Evolutionary conservation across 345 rosid genomes (phyloP), one percentile per base, ranked within the genome.

Genomic region (Clarkia xantiana): DNA sequence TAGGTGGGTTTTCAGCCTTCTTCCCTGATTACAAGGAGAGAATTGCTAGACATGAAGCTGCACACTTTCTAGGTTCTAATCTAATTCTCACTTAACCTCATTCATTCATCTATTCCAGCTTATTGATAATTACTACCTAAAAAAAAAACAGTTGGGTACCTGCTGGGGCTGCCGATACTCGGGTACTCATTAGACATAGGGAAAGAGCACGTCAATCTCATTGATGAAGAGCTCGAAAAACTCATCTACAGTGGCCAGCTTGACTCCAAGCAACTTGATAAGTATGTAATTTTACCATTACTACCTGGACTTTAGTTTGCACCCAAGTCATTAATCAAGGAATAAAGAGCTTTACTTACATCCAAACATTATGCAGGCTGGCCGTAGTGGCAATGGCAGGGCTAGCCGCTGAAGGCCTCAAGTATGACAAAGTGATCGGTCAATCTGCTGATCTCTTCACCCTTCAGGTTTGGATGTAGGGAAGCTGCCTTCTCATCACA

Each of bases 401-500:
- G 60, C 87, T 90, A 60, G 94, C 95, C 0, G 97, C 95, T 2
- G 97, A 90, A 58, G 91, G 97, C 64, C 72, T 86, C 42, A 71
- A 71, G 55, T 90, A 81, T 58, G 94, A 90, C 67, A 90, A 86
- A 76, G 94, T 83, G n/a, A 62, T 86, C 1, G 97, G 95, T 49
- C 95, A 90, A 61, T 90, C 97, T 12, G 97, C 97, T 0, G 97
- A 90, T 69, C 86, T 90, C n/a, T 86, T 90, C 78, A 76, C 77
- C 45, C 97, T 90, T 53, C 97, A 90, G 91, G 95, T 86, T 42
- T 29, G 57, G 12, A 58, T 47, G 4, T 29, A 29, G 36, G 9
- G 36, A 29, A 29, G 36, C 36, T 10, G 1, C 36, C 50, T 17
- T 13, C 46, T 36, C 44, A 16, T 38, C 38, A 18, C 18, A 6